Percentiles rank a stretch among this genome's conserved stretches.
Conservation (phyloP, 23 red algal genomes). For the Gracilaria caudata region DNA sequence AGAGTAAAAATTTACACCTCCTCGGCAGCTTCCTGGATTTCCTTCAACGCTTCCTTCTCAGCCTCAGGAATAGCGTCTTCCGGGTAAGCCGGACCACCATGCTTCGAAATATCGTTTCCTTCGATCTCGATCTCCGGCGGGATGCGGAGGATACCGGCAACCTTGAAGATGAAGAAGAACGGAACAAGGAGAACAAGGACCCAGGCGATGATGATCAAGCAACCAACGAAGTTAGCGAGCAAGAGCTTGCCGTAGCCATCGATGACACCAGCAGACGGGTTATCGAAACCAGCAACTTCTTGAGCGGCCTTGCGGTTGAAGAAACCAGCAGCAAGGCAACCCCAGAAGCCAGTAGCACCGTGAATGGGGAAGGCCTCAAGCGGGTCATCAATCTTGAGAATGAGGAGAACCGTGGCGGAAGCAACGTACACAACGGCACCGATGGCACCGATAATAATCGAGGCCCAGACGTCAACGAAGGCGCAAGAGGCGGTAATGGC, state of each 20-base stretch:
- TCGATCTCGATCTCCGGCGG: conserved; percentile 79
- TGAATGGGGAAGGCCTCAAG: conserved; percentile 92
- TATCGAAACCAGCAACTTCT: conserved; percentile 57
- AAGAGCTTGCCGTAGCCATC: conserved; percentile 27
- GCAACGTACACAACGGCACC: conserved; percentile 78
- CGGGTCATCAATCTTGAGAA: conserved; percentile 91
- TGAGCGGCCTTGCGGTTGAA: conserved; percentile 70
- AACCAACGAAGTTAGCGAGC: conserved; percentile 74
- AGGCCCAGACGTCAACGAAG: conserved; percentile 77
- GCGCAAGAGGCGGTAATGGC: conserved; percentile 90
- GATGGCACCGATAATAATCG: conserved; percentile 83
- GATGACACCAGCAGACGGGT: conserved; percentile 4
- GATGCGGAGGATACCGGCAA: conserved; percentile 74
- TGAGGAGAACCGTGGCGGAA: conserved; percentile 57
- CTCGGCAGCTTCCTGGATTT: conserved; percentile 32
- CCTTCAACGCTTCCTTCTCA: conserved; percentile 15
- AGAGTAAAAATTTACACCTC: not conserved
- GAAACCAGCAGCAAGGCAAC: conserved; percentile 72
- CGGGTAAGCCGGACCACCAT: conserved; percentile 61
- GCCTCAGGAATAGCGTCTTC: conserved; percentile 19
- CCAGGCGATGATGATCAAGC: conserved; percentile 74
- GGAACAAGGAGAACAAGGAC: conserved; percentile 57
- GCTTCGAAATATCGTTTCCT: conserved; percentile 86
- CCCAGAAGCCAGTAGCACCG: conserved; percentile 85
- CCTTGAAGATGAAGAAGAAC: conserved; percentile 84